Base-by-base conservation (phyloP, 1,284 basidiomycete species). In the Ganoderma leucocontextum region DNA sequence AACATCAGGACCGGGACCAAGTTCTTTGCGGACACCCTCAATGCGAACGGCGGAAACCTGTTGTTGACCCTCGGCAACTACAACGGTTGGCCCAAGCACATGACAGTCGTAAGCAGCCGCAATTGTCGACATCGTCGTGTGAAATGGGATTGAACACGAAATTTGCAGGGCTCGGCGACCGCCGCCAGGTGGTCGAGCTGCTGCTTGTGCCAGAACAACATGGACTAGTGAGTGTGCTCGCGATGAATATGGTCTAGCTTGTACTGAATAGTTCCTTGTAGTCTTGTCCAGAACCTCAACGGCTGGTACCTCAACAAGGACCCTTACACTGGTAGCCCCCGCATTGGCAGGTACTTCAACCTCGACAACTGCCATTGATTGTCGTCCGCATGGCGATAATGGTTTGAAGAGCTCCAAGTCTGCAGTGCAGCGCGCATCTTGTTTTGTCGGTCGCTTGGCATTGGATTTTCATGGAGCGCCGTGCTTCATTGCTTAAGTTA, bases 141-240 rank as follows among this genome's bases (percentile, higher is more conserved):
- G 25, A 35, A 13, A 15, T 6, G 19, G 33, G 19, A 38, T 7
- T 62, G 8, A 62, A 38, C 19, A n/a, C 15, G 5, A 38, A 52
- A 9, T 13, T 63, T 64, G 5, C 67, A 90, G 87, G 78, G 47
- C 0, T 74, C 85, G 42, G 91, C 93, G 15, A 93, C 90, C 59
- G 86, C 87, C 61, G 89, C 90, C 52, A 82, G 80, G 10, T 64
- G 80, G 44, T 77, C 81, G 0, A 63, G 75, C 35, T 91, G 90
- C 82, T 96, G 94, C 82, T 80, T 75, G 35, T 91, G 91, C 80
- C 93, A 95, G 82, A 91, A 92, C 74, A 94, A 93, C 78, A 81
- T 91, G 36, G 92, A 93, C 79, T 93, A 93, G 91, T 91, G 75
- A 72, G 90, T 80, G 17, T 74, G 53, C 67, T 64, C 33, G 36